Evolutionary conservation across 495 filamentous ascomycete genomes (phyloP).

Genomic region (Trypethelium eluteriae): DNA sequence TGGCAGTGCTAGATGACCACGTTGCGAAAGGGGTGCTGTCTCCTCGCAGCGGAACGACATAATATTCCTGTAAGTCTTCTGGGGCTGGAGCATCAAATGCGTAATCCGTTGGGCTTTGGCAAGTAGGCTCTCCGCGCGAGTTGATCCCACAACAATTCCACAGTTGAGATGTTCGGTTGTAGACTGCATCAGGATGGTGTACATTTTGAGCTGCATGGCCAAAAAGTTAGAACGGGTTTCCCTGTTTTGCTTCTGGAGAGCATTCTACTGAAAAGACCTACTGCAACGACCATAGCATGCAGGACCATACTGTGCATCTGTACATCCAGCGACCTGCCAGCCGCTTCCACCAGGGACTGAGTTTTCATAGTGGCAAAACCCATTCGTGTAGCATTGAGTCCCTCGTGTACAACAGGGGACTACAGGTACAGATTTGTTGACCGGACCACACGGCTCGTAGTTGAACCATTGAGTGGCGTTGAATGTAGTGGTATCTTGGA

Average conservation of each 20-base stretch:
- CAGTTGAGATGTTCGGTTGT: slow-evolving; percentile 6
- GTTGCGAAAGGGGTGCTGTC: not conserved
- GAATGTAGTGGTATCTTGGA: not conserved
- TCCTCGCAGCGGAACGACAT: not conserved
- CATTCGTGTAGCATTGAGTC: slow-evolving; percentile 3
- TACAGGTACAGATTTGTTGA: not conserved
- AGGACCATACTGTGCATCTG: not conserved
- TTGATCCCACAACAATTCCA: slow-evolving; percentile 5
- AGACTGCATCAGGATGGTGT: slow-evolving; percentile 8
- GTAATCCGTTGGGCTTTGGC: slow-evolving; percentile 1
- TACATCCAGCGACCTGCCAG: slow-evolving; percentile 1
- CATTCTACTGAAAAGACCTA: not conserved
- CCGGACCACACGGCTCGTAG: slow-evolving; percentile 7
- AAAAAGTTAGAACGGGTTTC: not conserved
- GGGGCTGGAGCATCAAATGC: not conserved
- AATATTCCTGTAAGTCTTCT: slow-evolving; percentile 4
- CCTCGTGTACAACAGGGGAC: slow-evolving; percentile 6
- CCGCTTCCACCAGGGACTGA: slow-evolving; percentile 5
- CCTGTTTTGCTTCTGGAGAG: not conserved
- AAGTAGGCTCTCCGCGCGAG: not conserved
- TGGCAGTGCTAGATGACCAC: not conserved
- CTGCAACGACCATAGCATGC: slow-evolving; percentile 7
- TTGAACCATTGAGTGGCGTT: slow-evolving; percentile 8
- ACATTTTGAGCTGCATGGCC: not conserved
- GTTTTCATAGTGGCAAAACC: slow-evolving; percentile 7